Base-by-base conservation (phyloP, 768 basidiomycete species). In the Pholiota microspora region DNA sequence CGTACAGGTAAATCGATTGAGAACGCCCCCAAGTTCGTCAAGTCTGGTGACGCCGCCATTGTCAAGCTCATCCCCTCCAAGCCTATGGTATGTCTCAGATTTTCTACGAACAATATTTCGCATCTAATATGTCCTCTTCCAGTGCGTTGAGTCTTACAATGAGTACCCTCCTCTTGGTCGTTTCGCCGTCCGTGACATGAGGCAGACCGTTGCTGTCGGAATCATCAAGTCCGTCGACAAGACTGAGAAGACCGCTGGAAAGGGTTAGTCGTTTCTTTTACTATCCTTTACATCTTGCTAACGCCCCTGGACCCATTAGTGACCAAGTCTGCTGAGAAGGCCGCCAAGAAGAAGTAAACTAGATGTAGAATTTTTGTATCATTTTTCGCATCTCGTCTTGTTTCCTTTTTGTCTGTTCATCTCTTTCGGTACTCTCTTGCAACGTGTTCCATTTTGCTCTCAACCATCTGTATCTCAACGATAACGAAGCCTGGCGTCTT, bases 171-270 rank as follows among this genome's bases (percentile, higher is more conserved):
- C 97, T 76, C 89, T 99, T 62, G 96, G 97, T 82, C 95, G 96
- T 74, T 96, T 96, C 79, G 94, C 94, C 68, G 94, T 97, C 74
- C 94, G 94, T 88, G 94, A 97, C 83, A 97, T 98, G 95, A 89
- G 95, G 74, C 95, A 98, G 80, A 97, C 96, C 60, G 96, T 99
- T 61, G 94, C 94, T 62, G 94, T 97, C 67, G 94, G 94, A 77
- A 90, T 98, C 80, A 97, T 98, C 85, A 98, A 98, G 82, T 84
- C 86, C 58, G 94, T 97, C 60, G 94, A 97, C 51, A 96, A 95
- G 86, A 83, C 92, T 62, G 94, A 95, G 55, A 94, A 92, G 76
- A 64, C 78, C 68, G 79, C 83, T 66, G 94, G 94, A 66, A 96
- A 96, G 84, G 85, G 87, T 88, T 65, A 69, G 78, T 73, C 6